Conservation (phyloP, 2,329 filamentous ascomycete genomes). For the Aspergillus puulaauensis region DNA sequence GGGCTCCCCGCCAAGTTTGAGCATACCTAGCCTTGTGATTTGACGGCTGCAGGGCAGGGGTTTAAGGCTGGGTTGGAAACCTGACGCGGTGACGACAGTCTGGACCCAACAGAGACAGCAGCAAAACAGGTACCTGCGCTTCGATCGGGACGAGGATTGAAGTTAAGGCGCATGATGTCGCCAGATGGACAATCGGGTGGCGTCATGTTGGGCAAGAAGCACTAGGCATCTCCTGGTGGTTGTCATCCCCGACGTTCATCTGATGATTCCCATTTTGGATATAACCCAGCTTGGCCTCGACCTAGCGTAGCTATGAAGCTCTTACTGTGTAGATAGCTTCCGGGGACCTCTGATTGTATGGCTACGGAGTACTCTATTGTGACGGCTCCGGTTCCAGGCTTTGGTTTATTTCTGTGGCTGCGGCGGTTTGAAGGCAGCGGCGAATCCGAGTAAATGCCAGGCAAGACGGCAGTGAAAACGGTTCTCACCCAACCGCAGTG, state of each 20-base stretch:
- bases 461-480: background rate
- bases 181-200: constrained; percentile 12
- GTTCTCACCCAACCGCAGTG: background rate
- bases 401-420: background rate
- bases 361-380: no score
- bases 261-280: constrained; percentile 3
- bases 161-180: constrained; percentile 14
- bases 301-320: background rate
- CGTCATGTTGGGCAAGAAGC: constrained; percentile 5
- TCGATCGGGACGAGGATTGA: background rate
- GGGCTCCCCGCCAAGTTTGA: constrained; percentile 1
- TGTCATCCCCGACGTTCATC: constrained; percentile 10
- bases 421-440: background rate
- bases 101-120: background rate
- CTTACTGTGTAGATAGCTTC: background rate
- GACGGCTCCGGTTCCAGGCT: no score
- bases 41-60: background rate
- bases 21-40: constrained; percentile 5
- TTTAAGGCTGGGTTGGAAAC: background rate
- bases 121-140: background rate
- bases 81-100: background rate
- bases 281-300: background rate
- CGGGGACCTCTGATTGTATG: background rate
- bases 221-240: background rate
- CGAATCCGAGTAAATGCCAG: background rate